These are phyloP conservation scores for Penicillium maclennaniae DNA, from an alignment of 495 filamentous ascomycete species.

Conservation along the genomic window DNA sequence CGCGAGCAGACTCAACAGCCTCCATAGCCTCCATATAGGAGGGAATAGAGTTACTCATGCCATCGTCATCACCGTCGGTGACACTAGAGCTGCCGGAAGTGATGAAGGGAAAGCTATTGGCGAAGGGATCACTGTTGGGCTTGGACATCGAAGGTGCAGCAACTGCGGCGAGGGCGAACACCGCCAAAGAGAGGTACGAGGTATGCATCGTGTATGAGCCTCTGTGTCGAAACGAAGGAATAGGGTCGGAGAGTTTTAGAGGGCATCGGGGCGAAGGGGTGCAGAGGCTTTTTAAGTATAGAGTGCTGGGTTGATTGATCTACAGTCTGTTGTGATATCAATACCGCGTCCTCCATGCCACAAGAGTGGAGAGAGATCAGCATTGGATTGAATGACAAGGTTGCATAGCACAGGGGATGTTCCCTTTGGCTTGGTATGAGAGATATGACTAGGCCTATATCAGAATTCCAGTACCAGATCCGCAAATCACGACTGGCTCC, in stretches of 20 bases:
- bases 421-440: neutral
- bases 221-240: slow-evolving; percentile 16
- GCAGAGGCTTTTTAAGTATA: slow-evolving; percentile 16
- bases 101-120: slow-evolving; percentile 19
- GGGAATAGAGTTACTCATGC: slow-evolving; percentile 14
- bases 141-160: slow-evolving; percentile 19
- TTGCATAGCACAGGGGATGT: slow-evolving; percentile 15
- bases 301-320: slow-evolving; percentile 3
- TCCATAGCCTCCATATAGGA: slow-evolving; percentile 15
- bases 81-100: slow-evolving; percentile 3
- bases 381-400: slow-evolving; percentile 14
- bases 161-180: slow-evolving; percentile 21
- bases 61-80: slow-evolving; percentile 10
- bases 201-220: slow-evolving; percentile 16
- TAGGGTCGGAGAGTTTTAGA: slow-evolving; percentile 11
- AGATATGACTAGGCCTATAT: slow-evolving; percentile 9
- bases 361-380: slow-evolving; percentile 14
- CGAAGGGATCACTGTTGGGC: slow-evolving; percentile 9
- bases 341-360: slow-evolving; percentile 18
- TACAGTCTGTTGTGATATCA: slow-evolving; percentile 14
- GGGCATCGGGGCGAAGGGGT: slow-evolving; percentile 10
- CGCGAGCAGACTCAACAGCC: slow-evolving; percentile 8
- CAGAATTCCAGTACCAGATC: slow-evolving; percentile 1
- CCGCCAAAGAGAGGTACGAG: slow-evolving; percentile 24
- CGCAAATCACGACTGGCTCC: neutral